phyloP scores from a whole-genome alignment of 805 yeast species.

The Yarrowia bubula region DNA sequence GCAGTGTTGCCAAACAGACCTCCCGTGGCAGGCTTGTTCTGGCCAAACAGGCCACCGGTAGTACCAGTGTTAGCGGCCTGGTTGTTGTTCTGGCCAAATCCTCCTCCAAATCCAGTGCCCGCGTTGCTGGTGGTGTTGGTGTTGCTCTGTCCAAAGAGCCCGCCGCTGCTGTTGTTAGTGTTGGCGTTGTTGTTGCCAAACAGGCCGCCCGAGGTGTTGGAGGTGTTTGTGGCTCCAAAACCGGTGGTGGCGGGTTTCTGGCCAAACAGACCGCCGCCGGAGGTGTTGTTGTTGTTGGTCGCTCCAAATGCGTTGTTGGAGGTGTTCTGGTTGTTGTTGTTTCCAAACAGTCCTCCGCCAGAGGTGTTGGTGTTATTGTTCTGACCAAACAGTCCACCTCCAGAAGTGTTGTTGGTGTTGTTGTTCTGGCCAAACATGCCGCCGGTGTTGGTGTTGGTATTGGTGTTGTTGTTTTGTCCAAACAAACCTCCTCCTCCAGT shows the following conservation, averaged over 20 bases:
- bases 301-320: conserved; percentile 26
- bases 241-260: conserved; percentile 28
- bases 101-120: conserved; percentile 28
- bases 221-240: conserved; percentile 30
- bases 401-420: conserved; percentile 30
- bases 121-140: conserved; percentile 28
- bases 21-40: conserved; percentile 29
- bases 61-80: conserved; percentile 28
- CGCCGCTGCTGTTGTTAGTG: conserved; percentile 29
- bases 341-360: conserved; percentile 31
- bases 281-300: conserved; percentile 27
- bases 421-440: conserved; percentile 27
- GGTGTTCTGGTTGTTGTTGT: conserved; percentile 26
- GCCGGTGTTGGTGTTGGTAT: conserved; percentile 30
- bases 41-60: conserved; percentile 32
- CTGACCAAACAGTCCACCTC: conserved; percentile 33
- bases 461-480: conserved; percentile 29
- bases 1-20: conserved; percentile 33
- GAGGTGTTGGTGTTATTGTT: conserved; percentile 28
- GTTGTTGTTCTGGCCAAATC: conserved; percentile 20
- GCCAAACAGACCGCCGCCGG: conserved; percentile 31
- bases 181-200: conserved; percentile 31
- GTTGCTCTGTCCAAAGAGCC: conserved; percentile 29
- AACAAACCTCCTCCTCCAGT: conserved; percentile 17
- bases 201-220: conserved; percentile 29